Percentiles rank a stretch among this genome's conserved stretches.
Conservation (phyloP, 108 stramenopile species). For the Chaetoceros muelleri region DNA sequence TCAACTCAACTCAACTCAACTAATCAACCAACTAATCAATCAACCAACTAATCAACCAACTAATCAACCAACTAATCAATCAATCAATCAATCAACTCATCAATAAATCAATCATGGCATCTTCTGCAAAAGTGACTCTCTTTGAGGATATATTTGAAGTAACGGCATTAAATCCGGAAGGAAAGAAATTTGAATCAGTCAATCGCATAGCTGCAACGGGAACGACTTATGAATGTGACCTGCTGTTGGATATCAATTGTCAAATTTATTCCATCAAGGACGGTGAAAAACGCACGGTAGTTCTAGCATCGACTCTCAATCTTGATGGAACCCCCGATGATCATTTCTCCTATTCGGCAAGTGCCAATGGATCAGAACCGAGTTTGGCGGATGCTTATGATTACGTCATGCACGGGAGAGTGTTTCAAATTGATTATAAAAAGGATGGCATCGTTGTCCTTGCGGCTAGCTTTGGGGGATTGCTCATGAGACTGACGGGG, state of each 20-base stretch:
- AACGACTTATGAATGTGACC: slow-evolving; percentile 91
- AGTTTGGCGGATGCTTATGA: slow-evolving; percentile 93
- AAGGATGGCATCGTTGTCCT: slow-evolving; percentile 77
- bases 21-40: too few relatives aligned
- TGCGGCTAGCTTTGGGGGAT: slow-evolving; percentile 86
- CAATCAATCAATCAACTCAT: background rate
- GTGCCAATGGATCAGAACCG: slow-evolving; percentile 35
- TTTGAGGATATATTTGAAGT: slow-evolving; percentile 98
- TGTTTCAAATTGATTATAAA: slow-evolving; percentile 83
- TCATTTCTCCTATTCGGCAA: slow-evolving; percentile 74
- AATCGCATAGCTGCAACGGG: slow-evolving; percentile 87
- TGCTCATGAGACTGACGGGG: slow-evolving; percentile 90
- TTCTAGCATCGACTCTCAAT: slow-evolving; percentile 86
- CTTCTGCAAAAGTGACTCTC: slow-evolving; percentile 70
- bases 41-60: too few relatives aligned
- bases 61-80: background rate
- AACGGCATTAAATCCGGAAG: slow-evolving; percentile 90
- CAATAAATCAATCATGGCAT: slow-evolving; percentile 24
- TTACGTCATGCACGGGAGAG: slow-evolving; percentile 96
- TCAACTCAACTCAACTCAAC: too few relatives aligned
- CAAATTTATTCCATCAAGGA: slow-evolving; percentile 83
- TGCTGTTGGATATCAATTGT: slow-evolving; percentile 90
- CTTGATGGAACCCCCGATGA: slow-evolving; percentile 90
- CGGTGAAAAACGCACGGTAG: slow-evolving; percentile 83
- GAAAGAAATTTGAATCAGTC: slow-evolving; percentile 78